Percentiles rank a stretch among this genome's conserved stretches.
These are phyloP conservation scores for Baudoinia panamericana DNA, from an alignment of 495 filamentous ascomycete species.

Conservation along the genomic window DNA sequence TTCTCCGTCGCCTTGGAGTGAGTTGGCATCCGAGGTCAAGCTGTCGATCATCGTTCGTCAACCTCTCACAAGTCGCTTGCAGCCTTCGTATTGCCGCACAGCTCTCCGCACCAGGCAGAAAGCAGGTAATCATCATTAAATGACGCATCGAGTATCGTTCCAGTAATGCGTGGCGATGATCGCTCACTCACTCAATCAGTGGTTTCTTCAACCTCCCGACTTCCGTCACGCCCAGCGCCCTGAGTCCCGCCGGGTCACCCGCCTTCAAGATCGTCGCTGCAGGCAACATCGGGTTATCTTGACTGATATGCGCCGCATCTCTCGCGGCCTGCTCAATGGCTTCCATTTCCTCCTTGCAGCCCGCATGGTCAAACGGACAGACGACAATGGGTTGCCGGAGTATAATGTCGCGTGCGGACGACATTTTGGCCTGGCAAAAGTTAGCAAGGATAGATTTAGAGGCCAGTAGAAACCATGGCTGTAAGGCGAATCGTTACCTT, in stretches of 20 bases:
- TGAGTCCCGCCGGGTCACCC: constrained; percentile 60
- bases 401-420: constrained; percentile 77
- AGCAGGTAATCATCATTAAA: too few species aligned
- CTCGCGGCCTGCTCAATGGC: constrained; percentile 90
- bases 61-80: too few species aligned
- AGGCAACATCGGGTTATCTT: constrained; percentile 79
- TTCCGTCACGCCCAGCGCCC: constrained; percentile 66
- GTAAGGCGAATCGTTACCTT: constrained; percentile 53
- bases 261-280: constrained; percentile 68
- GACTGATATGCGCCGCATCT: constrained; percentile 74
- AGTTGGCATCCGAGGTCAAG: too few species aligned
- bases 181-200: constrained; percentile 62
- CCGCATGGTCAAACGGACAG: constrained; percentile 86
- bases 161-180: too few species aligned
- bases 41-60: too few species aligned
- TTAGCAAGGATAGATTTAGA: not conserved
- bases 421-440: constrained; percentile 62
- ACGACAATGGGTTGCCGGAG: constrained; percentile 92
- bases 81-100: too few species aligned
- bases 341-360: constrained; percentile 96
- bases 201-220: constrained; percentile 78
- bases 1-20: too few species aligned
- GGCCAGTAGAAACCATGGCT: too few species aligned
- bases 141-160: too few species aligned
- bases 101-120: too few species aligned